phyloP scores from a whole-genome alignment of 257 asterid species.

The Anisodus tanguticus region DNA sequence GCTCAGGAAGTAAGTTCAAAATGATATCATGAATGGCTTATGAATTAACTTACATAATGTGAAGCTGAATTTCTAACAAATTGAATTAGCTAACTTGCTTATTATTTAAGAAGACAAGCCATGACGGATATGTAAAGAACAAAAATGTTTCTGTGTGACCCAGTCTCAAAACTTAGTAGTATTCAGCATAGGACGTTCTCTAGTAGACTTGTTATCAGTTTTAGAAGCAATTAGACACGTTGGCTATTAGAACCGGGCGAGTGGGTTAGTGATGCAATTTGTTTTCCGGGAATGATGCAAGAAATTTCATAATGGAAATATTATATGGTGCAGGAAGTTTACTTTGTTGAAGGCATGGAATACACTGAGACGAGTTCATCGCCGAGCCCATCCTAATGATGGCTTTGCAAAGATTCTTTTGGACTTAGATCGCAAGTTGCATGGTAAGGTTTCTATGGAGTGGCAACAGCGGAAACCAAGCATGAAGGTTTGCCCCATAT shows the following conservation, averaged over 20 bases:
- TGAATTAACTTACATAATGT: not conserved
- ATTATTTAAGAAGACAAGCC: not conserved
- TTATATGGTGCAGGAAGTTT: constrained; percentile 60
- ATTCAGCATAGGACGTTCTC: not conserved
- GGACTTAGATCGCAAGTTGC: constrained; percentile 73
- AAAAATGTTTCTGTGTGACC: too few relatives aligned
- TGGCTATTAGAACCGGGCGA: not conserved
- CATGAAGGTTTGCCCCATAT: constrained; percentile 94
- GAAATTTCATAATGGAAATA: not conserved
- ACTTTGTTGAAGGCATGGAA: constrained; percentile 88
- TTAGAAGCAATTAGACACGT: not conserved
- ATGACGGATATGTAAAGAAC: too few relatives aligned
- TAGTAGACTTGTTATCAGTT: not conserved
- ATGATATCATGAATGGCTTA: not conserved
- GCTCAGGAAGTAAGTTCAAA: constrained; percentile 76
- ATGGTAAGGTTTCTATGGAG: constrained; percentile 89
- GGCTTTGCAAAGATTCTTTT: constrained; percentile 89
- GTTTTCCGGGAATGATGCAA: not conserved
- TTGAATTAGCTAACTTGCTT: not conserved
- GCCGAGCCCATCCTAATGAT: constrained; percentile 97
- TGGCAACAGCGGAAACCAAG: constrained; percentile 92
- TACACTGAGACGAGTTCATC: constrained; percentile 75
- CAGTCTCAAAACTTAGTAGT: not conserved
- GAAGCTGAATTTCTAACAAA: not conserved
- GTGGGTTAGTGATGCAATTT: not conserved